A percentile compares a stretch with the other conserved stretches of the same genome.
Evolutionary conservation across 177 flowering plant species (phyloP).

Genomic region (Telopea speciosissima): DNA sequence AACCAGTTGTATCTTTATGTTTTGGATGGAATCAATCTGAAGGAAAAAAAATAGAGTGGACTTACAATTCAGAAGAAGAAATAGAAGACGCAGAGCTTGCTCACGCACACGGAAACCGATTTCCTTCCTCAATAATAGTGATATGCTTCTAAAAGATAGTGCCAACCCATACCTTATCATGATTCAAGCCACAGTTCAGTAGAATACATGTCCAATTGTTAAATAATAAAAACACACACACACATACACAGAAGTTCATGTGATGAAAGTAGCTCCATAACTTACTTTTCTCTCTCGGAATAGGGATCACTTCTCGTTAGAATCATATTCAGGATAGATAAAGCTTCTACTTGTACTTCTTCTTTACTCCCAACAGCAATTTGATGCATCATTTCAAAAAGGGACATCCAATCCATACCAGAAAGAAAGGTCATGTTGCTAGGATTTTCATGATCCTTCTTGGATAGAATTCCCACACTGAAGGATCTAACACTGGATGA

Average conservation of each 20-base stretch:
- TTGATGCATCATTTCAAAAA: conserved; percentile 53
- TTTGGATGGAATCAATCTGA: neutral
- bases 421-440: conserved; percentile 14
- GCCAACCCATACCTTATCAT: conserved; percentile 50
- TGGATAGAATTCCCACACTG: conserved; percentile 17
- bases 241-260: too few relatives aligned
- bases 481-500: conserved; percentile 13
- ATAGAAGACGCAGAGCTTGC: conserved; percentile 65
- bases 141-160: conserved; percentile 43
- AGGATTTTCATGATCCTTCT: conserved; percentile 11
- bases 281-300: conserved; percentile 67
- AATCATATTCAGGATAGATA: conserved; percentile 71
- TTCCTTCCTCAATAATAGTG: conserved; percentile 53
- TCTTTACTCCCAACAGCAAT: conserved; percentile 32
- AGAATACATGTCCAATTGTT: neutral
- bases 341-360: conserved; percentile 59
- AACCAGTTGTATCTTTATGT: neutral
- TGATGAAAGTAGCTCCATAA: conserved; percentile 1
- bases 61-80: conserved; percentile 77
- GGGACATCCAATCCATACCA: conserved; percentile 40
- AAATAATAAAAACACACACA: too few relatives aligned
- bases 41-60: conserved; percentile 1
- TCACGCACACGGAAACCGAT: conserved; percentile 51
- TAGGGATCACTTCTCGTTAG: conserved; percentile 54
- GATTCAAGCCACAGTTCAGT: conserved; percentile 14